Percentiles rank a stretch among this genome's conserved stretches.
Evolutionary conservation across 163 green algal genomes (phyloP).

Genomic region (Volvox carteri): DNA sequence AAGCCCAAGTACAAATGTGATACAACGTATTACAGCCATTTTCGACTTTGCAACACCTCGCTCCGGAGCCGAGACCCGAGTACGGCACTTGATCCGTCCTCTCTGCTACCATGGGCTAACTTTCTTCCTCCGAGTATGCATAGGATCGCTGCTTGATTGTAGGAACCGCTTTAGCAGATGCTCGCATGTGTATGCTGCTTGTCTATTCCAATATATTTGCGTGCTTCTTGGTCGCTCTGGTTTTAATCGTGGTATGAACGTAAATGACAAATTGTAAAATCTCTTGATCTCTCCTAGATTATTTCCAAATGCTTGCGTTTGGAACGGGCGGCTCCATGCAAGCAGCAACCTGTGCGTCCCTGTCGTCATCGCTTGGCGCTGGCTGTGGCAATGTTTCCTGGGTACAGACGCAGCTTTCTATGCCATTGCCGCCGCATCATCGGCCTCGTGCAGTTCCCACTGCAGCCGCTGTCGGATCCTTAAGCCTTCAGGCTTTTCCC

Average conservation of each 20-base stretch:
- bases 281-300: too few species aligned
- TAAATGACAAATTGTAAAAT: too few species aligned
- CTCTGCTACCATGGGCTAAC: background rate
- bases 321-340: constrained; percentile 7
- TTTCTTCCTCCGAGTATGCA: too few species aligned
- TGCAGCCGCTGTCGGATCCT: background rate
- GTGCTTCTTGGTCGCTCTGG: too few species aligned
- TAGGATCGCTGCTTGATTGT: too few species aligned
- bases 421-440: constrained; percentile 24
- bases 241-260: too few species aligned
- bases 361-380: background rate
- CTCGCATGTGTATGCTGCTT: too few species aligned
- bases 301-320: background rate
- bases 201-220: too few species aligned
- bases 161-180: too few species aligned
- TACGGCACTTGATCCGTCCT: background rate
- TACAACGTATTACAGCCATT: too few species aligned
- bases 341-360: background rate
- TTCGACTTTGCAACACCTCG: background rate
- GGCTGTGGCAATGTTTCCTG: background rate
- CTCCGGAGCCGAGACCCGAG: background rate
- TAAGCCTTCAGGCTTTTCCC: background rate
- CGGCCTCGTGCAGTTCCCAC: background rate
- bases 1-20: too few species aligned
- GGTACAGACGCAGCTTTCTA: background rate